Conservation (phyloP, 2,329 filamentous ascomycete genomes). For the Ploettnerulaceae sp. region DNA sequence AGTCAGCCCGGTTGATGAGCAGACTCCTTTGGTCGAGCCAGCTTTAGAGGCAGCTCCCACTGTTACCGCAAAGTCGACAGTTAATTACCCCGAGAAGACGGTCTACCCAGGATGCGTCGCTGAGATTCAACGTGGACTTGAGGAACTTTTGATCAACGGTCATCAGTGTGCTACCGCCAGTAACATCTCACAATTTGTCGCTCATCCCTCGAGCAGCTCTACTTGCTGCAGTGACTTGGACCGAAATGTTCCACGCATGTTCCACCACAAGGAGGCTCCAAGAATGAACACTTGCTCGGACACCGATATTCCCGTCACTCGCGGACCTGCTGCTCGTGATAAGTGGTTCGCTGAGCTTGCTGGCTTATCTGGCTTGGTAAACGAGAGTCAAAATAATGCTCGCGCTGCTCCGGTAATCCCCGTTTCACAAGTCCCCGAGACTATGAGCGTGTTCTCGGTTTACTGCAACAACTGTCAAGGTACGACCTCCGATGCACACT, state of each 20-base stretch:
- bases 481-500: conserved; percentile 77
- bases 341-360: conserved; percentile 34
- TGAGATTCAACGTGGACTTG: conserved; percentile 29
- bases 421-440: conserved; percentile 6
- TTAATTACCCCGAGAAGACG: conserved; percentile 16
- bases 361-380: conserved; percentile 18
- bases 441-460: conserved; percentile 61
- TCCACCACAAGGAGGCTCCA: conserved; percentile 13
- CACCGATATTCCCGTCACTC: conserved; percentile 27
- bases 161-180: conserved; percentile 2
- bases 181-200: neutral
- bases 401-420: conserved; percentile 7
- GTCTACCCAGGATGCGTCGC: conserved; percentile 21
- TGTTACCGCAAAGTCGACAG: conserved; percentile 5
- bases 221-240: conserved; percentile 14
- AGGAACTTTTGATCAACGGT: conserved; percentile 23
- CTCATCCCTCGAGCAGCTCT: conserved; percentile 7
- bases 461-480: conserved; percentile 89
- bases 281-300: conserved; percentile 19
- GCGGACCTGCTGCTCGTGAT: conserved; percentile 30
- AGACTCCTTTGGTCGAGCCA: conserved; percentile 6
- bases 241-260: conserved; percentile 9
- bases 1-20: conserved; percentile 21
- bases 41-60: conserved; percentile 3
- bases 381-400: conserved; percentile 24